Evolutionary conservation across 192 early-diverging fungal genomes (phyloP).

Genomic region (Fimicolochytrium jonesii): DNA sequence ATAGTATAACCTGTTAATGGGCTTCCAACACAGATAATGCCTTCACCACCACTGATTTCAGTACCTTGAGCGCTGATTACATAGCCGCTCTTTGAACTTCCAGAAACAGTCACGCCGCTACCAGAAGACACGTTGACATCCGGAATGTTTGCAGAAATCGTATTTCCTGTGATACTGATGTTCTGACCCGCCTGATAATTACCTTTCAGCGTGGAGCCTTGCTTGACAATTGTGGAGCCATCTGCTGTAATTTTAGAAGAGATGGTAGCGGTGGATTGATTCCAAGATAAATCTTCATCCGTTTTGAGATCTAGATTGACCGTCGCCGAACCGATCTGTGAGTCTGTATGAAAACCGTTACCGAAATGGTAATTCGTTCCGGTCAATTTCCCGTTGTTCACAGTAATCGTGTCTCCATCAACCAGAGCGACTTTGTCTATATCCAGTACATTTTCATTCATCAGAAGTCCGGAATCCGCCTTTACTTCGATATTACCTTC

Average conservation of each 20-base stretch:
- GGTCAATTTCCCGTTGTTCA: not conserved
- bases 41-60: too few species aligned
- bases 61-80: too few species aligned
- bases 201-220: not conserved
- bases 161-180: too few species aligned
- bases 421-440: not conserved
- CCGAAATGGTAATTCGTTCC: not conserved
- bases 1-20: too few species aligned
- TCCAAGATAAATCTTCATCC: not conserved
- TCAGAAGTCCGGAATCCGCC: not conserved
- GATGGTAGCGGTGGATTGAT: too few species aligned
- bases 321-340: not conserved
- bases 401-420: not conserved
- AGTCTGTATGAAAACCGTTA: not conserved
- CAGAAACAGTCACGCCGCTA: too few species aligned
- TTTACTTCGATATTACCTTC: not conserved
- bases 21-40: too few species aligned
- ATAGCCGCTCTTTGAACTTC: too few species aligned
- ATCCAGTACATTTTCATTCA: conserved; percentile 3
- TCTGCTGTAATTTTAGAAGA: not conserved
- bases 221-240: not conserved
- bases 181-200: too few species aligned
- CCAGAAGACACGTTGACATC: too few species aligned
- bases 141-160: too few species aligned
- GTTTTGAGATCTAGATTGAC: not conserved